phyloP scores from a whole-genome alignment of 176 grass and related monocot species.

The Bothriochloa decipiens region DNA sequence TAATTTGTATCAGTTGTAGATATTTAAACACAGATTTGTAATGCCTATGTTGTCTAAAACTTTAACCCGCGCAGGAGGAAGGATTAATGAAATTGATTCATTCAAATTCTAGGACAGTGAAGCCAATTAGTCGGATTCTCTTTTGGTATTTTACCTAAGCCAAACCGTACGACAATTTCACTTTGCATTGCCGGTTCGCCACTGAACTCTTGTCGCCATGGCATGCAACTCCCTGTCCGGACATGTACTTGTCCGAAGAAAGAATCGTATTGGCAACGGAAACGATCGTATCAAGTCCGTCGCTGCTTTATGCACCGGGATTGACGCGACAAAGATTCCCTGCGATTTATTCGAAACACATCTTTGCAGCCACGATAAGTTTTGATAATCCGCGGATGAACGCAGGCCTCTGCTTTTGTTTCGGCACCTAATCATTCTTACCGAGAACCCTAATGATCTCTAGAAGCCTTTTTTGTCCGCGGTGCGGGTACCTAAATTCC shows the following conservation, averaged over 20 bases:
- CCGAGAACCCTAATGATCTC: not conserved
- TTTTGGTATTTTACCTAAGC: slow-evolving; percentile 37
- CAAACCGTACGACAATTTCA: not conserved
- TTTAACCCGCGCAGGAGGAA: too few species aligned
- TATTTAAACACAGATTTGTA: not conserved
- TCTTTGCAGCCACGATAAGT: slow-evolving; percentile 34
- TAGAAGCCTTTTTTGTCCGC: slow-evolving; percentile 2
- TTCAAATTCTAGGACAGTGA: not conserved
- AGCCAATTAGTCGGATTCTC: not conserved
- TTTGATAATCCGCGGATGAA: slow-evolving; percentile 39
- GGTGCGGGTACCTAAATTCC: slow-evolving; percentile 28
- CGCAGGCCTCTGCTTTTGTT: slow-evolving; percentile 55
- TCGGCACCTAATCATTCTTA: slow-evolving; percentile 46
- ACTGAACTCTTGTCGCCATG: not conserved
- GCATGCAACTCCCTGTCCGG: not conserved
- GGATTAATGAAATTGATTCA: too few species aligned
- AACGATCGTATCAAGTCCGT: not conserved
- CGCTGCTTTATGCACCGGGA: slow-evolving; percentile 3
- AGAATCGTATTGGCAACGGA: not conserved
- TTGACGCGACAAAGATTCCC: slow-evolving; percentile 27
- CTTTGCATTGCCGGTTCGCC: not conserved
- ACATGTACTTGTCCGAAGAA: slow-evolving; percentile 1
- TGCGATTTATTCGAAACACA: not conserved
- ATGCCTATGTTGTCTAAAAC: not conserved
- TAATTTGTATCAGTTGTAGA: not conserved